Percentiles rank a stretch among this genome's conserved stretches.
phyloP scores from a whole-genome alignment of 176 grass and related monocot genomes.

The Rhipidocladum racemiflorum region DNA sequence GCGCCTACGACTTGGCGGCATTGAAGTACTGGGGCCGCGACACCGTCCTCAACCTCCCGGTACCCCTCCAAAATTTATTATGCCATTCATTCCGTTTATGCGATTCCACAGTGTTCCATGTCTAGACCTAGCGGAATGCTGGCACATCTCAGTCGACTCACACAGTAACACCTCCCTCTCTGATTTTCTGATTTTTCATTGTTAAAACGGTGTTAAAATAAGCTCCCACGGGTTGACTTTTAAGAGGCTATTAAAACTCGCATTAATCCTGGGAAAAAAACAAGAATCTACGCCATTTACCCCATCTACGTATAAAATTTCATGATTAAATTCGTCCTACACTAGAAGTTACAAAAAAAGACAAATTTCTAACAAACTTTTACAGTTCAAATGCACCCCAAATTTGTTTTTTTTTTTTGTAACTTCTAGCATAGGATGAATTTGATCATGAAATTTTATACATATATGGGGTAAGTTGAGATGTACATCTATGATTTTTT shows the following conservation, averaged over 20 bases:
- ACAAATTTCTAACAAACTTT: no score
- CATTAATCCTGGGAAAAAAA: no score
- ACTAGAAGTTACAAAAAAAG: no score
- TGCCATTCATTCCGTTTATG: not conserved
- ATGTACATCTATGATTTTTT: no score
- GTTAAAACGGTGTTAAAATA: not conserved
- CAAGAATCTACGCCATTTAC: no score
- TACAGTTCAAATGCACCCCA: no score
- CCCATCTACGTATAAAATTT: no score
- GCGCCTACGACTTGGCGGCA: constrained; percentile 79
- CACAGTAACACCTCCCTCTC: not conserved
- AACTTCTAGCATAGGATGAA: no score
- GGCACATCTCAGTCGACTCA: not conserved
- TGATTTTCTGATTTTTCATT: not conserved
- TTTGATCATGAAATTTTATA: no score
- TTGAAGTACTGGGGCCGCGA: constrained; percentile 81
- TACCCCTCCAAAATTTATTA: constrained; percentile 16
- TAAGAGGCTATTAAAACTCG: not conserved
- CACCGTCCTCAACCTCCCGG: constrained; percentile 80
- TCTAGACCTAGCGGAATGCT: not conserved
- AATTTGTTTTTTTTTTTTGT: no score
- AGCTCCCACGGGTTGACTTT: not conserved
- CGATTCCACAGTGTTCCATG: not conserved
- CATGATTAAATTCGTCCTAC: no score
- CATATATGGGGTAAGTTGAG: no score